Evolutionary conservation across 352 stramenopile genomes (phyloP).

Genomic region (Phytophthora hybrid): DNA sequence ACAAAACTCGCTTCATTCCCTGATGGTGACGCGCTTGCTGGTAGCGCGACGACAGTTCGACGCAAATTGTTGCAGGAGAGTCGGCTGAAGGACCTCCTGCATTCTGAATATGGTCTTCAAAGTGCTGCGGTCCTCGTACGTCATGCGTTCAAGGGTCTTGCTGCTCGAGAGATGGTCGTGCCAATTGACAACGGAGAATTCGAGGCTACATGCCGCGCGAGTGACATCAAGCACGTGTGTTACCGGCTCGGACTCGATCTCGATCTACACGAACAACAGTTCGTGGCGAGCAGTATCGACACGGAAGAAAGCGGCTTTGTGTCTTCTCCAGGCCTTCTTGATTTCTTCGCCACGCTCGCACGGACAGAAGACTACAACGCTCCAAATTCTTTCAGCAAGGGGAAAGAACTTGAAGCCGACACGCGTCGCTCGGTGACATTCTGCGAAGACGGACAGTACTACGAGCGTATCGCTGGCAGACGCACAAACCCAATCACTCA

Average conservation of each 20-base stretch:
- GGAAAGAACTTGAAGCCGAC: constrained; percentile 19
- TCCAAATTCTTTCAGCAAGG: constrained; percentile 12
- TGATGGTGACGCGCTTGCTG: constrained; percentile 17
- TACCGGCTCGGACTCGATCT: constrained; percentile 75
- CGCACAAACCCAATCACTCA: constrained; percentile 23
- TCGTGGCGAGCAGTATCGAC: constrained; percentile 60
- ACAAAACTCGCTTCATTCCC: constrained; percentile 14
- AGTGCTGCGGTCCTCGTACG: constrained; percentile 75
- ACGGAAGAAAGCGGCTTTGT: constrained; percentile 64
- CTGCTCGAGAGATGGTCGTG: constrained; percentile 70
- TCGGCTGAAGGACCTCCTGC: constrained; percentile 60
- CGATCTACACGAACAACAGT: constrained; percentile 68
- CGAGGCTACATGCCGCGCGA: constrained; percentile 67
- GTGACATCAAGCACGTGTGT: constrained; percentile 79
- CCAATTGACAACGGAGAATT: constrained; percentile 75
- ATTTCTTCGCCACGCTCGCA: constrained; percentile 65
- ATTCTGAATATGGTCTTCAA: constrained; percentile 58
- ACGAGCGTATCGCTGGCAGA: constrained; percentile 11
- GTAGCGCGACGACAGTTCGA: constrained; percentile 36
- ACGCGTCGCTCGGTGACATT: constrained; percentile 34
- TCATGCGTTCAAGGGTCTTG: constrained; percentile 79
- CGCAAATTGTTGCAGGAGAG: constrained; percentile 73
- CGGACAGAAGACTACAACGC: constrained; percentile 9
- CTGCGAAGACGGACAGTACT: constrained; percentile 32
- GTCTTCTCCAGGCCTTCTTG: constrained; percentile 62